These are phyloP conservation scores for Coniferiporia sulphurascens DNA, from an alignment of 1,284 basidiomycete genomes.

Conservation along the genomic window DNA sequence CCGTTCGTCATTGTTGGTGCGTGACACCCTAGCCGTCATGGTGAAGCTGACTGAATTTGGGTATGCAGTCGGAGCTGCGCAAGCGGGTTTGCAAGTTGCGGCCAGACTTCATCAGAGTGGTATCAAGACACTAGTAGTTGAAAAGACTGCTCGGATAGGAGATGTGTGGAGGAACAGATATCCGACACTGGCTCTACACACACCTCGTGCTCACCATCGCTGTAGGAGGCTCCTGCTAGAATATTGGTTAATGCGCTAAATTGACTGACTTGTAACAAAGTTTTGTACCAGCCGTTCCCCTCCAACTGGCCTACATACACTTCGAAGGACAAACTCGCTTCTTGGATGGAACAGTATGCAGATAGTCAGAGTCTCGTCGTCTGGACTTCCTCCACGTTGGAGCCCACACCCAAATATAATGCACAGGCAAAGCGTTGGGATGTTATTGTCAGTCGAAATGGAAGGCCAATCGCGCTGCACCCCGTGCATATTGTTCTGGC, in stretches of 20 bases:
- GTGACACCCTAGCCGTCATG: not conserved
- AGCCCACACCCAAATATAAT: conserved; percentile 25
- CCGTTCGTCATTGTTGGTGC: conserved; percentile 15
- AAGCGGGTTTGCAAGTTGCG: conserved; percentile 47
- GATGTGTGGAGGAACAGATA: conserved; percentile 54
- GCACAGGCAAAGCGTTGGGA: conserved; percentile 29
- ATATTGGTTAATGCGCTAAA: not conserved
- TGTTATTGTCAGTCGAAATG: conserved; percentile 27
- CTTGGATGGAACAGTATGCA: conserved; percentile 20
- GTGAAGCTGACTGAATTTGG: not conserved
- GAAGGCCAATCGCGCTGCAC: conserved; percentile 25
- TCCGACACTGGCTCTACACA: conserved; percentile 45
- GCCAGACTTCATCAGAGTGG: conserved; percentile 49
- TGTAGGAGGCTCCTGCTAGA: conserved; percentile 3
- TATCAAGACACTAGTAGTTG: conserved; percentile 44
- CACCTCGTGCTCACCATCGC: conserved; percentile 19
- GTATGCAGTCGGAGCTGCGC: conserved; percentile 47
- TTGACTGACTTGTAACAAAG: conserved; percentile 3
- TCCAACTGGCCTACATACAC: conserved; percentile 19
- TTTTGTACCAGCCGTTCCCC: conserved; percentile 19
- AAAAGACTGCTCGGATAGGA: conserved; percentile 42
- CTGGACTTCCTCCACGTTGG: conserved; percentile 18
- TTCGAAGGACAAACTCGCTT: conserved; percentile 18
- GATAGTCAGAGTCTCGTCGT: conserved; percentile 17
- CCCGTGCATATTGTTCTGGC: conserved; percentile 36